Evolutionary conservation across 768 basidiomycete genomes (phyloP).

Genomic region (Suillus tomentosus): DNA sequence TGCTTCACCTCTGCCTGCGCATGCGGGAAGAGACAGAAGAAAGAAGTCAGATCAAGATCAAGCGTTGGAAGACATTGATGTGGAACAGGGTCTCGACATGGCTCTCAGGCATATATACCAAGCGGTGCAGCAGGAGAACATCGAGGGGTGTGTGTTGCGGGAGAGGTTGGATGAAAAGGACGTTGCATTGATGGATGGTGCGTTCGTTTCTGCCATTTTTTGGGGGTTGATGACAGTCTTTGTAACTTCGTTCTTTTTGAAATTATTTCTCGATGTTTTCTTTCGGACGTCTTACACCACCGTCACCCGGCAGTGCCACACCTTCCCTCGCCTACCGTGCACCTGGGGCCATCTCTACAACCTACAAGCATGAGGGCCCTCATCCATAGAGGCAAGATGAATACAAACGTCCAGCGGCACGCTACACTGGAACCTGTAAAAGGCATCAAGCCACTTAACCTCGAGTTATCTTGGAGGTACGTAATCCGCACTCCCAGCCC

Average conservation of each 20-base stretch:
- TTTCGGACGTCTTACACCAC: neutral
- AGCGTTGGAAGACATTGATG: slow-evolving; percentile 13
- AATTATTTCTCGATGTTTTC: neutral
- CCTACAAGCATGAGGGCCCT: slow-evolving; percentile 29
- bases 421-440: slow-evolving; percentile 52
- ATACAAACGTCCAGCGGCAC: slow-evolving; percentile 12
- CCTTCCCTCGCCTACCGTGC: slow-evolving; percentile 54
- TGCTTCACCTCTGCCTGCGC: neutral
- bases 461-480: slow-evolving; percentile 71
- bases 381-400: neutral
- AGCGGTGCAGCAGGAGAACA: slow-evolving; percentile 26
- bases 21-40: neutral
- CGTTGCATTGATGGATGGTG: slow-evolving; percentile 60
- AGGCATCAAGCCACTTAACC: slow-evolving; percentile 57
- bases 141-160: slow-evolving; percentile 47
- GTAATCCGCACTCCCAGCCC: slow-evolving; percentile 19
- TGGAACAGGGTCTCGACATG: slow-evolving; percentile 27
- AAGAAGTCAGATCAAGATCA: neutral
- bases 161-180: slow-evolving; percentile 58
- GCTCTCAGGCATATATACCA: slow-evolving; percentile 38
- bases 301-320: slow-evolving; percentile 47
- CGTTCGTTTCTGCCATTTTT: slow-evolving; percentile 14
- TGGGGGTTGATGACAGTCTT: neutral
- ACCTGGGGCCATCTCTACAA: slow-evolving; percentile 36
- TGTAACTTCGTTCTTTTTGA: neutral